Base-by-base conservation (phyloP, 306 rosid species). In the Cicer yamashitae region DNA sequence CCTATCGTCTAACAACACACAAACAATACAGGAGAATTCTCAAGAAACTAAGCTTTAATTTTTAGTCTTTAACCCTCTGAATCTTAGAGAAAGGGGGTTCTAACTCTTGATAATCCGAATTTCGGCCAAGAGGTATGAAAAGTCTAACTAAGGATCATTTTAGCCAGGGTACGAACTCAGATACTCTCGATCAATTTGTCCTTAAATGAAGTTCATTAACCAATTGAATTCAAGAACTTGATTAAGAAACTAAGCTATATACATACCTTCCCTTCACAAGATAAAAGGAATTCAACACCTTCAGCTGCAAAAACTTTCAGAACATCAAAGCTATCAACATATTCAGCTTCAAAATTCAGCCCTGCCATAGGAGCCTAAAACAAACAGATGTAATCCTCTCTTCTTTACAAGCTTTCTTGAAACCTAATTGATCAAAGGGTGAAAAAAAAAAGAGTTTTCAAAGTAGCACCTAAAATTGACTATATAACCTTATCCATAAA, bases 271-370 rank as follows among this genome's bases (percentile, higher is more conserved):
- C 87, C 89, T 83, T 94, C 87, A 79, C 82, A 68, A 48, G 91
- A 88, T 61, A 87, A 77, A 83, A 94, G 91, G 83, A 86, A 89
- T 56, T 89, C 96, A 67, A 91, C 96, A 41, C 96, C 93, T 80
- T 86, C 89, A 65, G 85, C 86, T 67, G 84, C 83, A 48, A 94
- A 75, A 79, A 87, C 45, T 48, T 82, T 78, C 50, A 84, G 59
- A 80, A 90, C 66, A 72, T 81, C 84, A 67, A 72, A 72, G 77
- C 66, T 50, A 7, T 81, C 88, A 5, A 54, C 71, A 76, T 37
- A 72, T 48, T 77, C 78, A 64, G 82, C 80, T 81, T 83, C 83
- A 71, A 44, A 73, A 25, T 84, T 82, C 7, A 73, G 72, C 70
- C 84, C 86, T 74, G 86, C 92, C 98, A 91, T 91, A 53, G 22